Percentiles rank a stretch among this genome's conserved stretches.
Evolutionary conservation across 345 rosid species (phyloP).

Genomic region (Salix exigua): DNA sequence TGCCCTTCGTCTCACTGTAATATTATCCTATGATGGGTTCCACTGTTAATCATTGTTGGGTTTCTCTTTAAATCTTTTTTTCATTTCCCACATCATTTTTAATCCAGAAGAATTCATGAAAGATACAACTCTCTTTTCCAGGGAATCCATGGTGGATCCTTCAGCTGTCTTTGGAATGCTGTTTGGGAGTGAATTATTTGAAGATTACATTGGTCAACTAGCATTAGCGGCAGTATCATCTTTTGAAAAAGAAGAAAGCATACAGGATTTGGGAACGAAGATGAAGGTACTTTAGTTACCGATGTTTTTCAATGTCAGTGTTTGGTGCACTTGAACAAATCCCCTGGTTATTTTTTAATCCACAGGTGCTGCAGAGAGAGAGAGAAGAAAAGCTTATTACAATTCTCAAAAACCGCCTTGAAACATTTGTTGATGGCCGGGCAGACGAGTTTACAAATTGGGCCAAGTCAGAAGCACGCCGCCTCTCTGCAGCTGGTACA

Average conservation of each 20-base stretch:
- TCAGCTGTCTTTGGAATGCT: constrained; percentile 88
- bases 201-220: constrained; percentile 88
- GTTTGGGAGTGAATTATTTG: constrained; percentile 85
- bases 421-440: constrained; percentile 68
- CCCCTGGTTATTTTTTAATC: neutral
- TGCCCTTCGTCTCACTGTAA: neutral
- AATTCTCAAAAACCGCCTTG: constrained; percentile 56
- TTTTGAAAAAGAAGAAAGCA: constrained; percentile 51
- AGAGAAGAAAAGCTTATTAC: constrained; percentile 70
- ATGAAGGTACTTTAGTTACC: constrained; percentile 43
- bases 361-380: constrained; percentile 67
- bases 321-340: neutral
- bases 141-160: constrained; percentile 89
- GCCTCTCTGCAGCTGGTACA: constrained; percentile 75
- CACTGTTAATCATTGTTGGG: too few relatives aligned
- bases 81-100: neutral
- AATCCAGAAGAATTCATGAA: neutral
- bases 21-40: neutral
- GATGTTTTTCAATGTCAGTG: neutral
- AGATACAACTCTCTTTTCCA: constrained; percentile 20
- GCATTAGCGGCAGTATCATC: constrained; percentile 64
- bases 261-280: constrained; percentile 50
- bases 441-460: constrained; percentile 55
- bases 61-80: neutral
- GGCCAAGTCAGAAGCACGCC: constrained; percentile 74